Conservation (phyloP, 73 alveolate species). For the Tetrahymena borealis region DNA sequence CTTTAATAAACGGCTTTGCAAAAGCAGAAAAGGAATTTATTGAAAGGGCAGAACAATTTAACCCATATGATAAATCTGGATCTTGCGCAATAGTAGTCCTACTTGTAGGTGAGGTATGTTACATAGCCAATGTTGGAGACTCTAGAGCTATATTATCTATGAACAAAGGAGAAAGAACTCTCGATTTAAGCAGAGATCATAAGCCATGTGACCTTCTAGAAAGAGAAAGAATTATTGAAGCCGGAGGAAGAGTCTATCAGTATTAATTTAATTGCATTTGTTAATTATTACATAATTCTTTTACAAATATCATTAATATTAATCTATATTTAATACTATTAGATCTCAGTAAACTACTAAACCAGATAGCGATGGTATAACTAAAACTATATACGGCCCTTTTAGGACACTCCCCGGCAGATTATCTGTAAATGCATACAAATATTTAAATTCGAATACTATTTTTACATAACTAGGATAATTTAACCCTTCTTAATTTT, state of each 20-base stretch:
- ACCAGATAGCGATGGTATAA: slow-evolving; percentile 1
- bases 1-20: slow-evolving; percentile 79
- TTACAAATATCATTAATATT: slow-evolving; percentile 16
- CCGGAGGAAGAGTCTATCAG: slow-evolving; percentile 88
- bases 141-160: slow-evolving; percentile 77
- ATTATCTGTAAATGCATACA: slow-evolving; percentile 47
- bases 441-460: not conserved
- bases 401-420: slow-evolving; percentile 88
- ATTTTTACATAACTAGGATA: not conserved
- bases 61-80: slow-evolving; percentile 86
- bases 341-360: slow-evolving; percentile 15
- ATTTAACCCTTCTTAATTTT: not conserved
- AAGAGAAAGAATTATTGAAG: slow-evolving; percentile 69
- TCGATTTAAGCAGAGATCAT: slow-evolving; percentile 80
- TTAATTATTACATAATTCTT: not conserved
- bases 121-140: slow-evolving; percentile 95
- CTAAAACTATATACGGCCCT: slow-evolving; percentile 72
- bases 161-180: slow-evolving; percentile 54
- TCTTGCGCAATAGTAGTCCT: slow-evolving; percentile 87
- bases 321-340: slow-evolving; percentile 26
- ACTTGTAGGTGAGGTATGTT: slow-evolving; percentile 75
- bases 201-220: slow-evolving; percentile 84
- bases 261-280: not conserved
- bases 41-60: slow-evolving; percentile 65
- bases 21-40: slow-evolving; percentile 84